Percentiles rank a stretch among this genome's conserved stretches.
These are phyloP conservation scores for Kodamaea kaohsiungensis DNA, from an alignment of 805 yeast genomes.

Conservation along the genomic window DNA sequence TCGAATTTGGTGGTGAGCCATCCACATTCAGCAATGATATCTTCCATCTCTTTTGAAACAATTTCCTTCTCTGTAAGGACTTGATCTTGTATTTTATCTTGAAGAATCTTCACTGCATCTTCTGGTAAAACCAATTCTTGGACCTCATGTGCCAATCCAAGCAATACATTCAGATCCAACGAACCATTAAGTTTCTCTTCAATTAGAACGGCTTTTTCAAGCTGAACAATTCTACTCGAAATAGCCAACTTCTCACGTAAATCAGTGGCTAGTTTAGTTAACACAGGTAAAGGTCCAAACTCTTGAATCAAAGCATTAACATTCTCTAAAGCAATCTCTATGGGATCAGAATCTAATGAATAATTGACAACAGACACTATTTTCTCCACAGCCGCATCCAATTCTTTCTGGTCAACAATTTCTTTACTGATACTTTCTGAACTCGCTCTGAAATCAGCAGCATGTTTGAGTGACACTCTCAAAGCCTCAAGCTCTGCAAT, in stretches of 20 bases:
- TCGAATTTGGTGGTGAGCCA: slow-evolving; percentile 10
- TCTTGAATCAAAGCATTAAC: slow-evolving; percentile 14
- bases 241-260: slow-evolving; percentile 6
- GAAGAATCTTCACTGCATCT: neutral
- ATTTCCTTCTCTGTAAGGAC: slow-evolving; percentile 16
- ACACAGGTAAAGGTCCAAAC: slow-evolving; percentile 12
- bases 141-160: slow-evolving; percentile 15
- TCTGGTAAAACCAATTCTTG: neutral
- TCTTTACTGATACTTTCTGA: neutral
- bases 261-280: slow-evolving; percentile 8
- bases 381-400: slow-evolving; percentile 5
- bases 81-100: slow-evolving; percentile 23
- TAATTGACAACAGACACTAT: slow-evolving; percentile 3
- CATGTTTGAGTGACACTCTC: slow-evolving; percentile 16
- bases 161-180: slow-evolving; percentile 12
- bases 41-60: slow-evolving; percentile 14
- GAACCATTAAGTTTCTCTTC: slow-evolving; percentile 2
- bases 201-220: slow-evolving; percentile 9
- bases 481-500: slow-evolving; percentile 21
- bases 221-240: neutral
- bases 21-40: neutral
- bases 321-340: slow-evolving; percentile 6
- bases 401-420: neutral
- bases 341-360: slow-evolving; percentile 5
- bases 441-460: slow-evolving; percentile 14